These are phyloP conservation scores for Phlegmacium glaucopus DNA, from an alignment of 768 basidiomycete species.

Conservation along the genomic window DNA sequence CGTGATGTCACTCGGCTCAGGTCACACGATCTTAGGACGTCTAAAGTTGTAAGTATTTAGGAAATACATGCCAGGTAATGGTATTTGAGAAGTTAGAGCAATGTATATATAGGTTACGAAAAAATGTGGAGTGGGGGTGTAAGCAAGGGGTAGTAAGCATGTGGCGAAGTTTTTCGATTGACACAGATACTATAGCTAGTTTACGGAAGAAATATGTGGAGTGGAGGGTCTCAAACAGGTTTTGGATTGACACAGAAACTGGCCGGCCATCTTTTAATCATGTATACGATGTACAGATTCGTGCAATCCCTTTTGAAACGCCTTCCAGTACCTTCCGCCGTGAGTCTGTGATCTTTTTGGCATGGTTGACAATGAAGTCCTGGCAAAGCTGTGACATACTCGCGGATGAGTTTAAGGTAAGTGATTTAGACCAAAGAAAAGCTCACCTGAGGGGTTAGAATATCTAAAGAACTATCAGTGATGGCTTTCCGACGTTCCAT, in stretches of 20 bases:
- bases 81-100: too few species aligned
- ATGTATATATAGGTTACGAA: not conserved
- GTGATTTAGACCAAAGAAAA: not conserved
- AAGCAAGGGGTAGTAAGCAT: not conserved
- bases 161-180: too few species aligned
- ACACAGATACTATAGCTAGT: too few species aligned
- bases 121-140: constrained; percentile 8
- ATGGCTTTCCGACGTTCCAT: constrained; percentile 50
- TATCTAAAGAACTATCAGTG: constrained; percentile 42
- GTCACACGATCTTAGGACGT: not conserved
- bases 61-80: too few species aligned
- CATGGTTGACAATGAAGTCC: constrained; percentile 58
- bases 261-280: constrained; percentile 1
- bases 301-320: constrained; percentile 64
- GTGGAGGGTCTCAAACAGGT: too few species aligned
- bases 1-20: not conserved
- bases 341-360: constrained; percentile 65
- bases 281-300: constrained; percentile 41
- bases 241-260: too few species aligned
- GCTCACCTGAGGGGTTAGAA: constrained; percentile 35
- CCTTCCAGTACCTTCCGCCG: constrained; percentile 73
- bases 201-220: too few species aligned
- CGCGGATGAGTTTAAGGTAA: constrained; percentile 5
- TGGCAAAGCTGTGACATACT: constrained; percentile 55
- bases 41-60: too few species aligned